Evolutionary conservation across 495 filamentous ascomycete genomes (phyloP), one percentile per base, ranked within the genome.

Genomic region (Margaritispora aquatica): DNA sequence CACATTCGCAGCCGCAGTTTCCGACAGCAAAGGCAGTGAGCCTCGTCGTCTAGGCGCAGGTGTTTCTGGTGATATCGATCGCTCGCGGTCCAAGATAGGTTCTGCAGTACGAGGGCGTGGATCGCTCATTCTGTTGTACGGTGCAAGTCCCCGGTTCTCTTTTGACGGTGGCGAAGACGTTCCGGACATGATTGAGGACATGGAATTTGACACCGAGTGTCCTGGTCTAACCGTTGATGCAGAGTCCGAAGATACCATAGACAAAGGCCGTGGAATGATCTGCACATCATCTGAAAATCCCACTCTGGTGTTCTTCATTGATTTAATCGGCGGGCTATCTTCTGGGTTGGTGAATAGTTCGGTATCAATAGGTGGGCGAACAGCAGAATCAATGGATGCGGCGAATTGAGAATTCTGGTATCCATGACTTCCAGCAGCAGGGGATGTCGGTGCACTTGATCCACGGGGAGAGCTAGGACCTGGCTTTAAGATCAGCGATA

Each of bases 231-330:
- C 2, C 80, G 86, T 24, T 81, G 69, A 22, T 47, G 87, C 84
- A 0, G 87, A 86, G 59, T 91, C 88, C 8, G 83, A 86, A 1
- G 88, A 93, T 8, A 89, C 79, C 8, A 88, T 77, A 10, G 89
- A 91, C 8, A 88, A 69, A 0, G 88, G 88, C 9, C 87, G 82
- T 5, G 86, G 85, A 57, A 89, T 89, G 63, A 80, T 86, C 62
- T 88, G 87, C 1, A 85, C 68, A 11, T 75, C 76, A 64, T 86
- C 77, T 0, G 80, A 82, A 65, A 85, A 84, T 49, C 83, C 78
- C 61, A 87, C 81, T 20, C 80, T 67, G 61, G 76, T 66, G 55
- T 82, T 73, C 38, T 78, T 67, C 7, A 58, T 59, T 13, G 69
- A 57, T 41, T 68, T 79, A 5, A 74, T 66, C 31, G 74, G 69